Percentiles rank a stretch among this genome's conserved stretches.
Evolutionary conservation across 75 land plant species (phyloP).

Genomic region (Pinus tabuliformis): DNA sequence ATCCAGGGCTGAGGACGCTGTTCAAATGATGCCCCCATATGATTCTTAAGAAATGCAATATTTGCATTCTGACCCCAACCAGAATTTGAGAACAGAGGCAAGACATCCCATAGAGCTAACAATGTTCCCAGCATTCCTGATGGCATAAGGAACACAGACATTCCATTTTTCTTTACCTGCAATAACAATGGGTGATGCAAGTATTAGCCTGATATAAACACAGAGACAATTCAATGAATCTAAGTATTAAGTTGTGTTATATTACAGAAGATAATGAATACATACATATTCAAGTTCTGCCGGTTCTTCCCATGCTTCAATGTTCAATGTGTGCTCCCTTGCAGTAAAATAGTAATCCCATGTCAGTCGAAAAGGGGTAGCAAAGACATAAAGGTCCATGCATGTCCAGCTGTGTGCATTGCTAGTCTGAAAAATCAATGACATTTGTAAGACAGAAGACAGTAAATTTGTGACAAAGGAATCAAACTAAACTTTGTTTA

Average conservation of each 20-base stretch:
- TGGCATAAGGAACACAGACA: constrained; percentile 89
- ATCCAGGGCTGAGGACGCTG: constrained; percentile 48
- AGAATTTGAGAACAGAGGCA: constrained; percentile 76
- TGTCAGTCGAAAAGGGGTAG: constrained; percentile 69
- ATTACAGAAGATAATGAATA: background rate
- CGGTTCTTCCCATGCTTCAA: constrained; percentile 42
- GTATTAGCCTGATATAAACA: background rate
- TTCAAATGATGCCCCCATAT: constrained; percentile 75
- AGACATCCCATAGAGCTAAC: constrained; percentile 75
- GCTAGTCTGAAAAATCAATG: constrained; percentile 33
- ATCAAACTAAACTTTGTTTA: background rate
- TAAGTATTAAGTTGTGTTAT: too few relatives aligned
- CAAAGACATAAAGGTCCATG: constrained; percentile 77
- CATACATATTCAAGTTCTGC: constrained; percentile 43
- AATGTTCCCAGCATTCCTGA: constrained; percentile 89
- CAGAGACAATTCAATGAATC: constrained; percentile 7
- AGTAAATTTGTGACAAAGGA: background rate
- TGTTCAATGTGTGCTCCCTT: constrained; percentile 54
- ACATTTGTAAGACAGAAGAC: background rate
- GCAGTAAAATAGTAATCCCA: constrained; percentile 75
- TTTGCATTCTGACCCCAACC: constrained; percentile 87
- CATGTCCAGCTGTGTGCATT: constrained; percentile 78
- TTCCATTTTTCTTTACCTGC: constrained; percentile 89
- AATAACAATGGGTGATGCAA: background rate
- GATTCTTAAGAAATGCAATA: constrained; percentile 69